Conservation (phyloP, 352 stramenopile species). For the Blastocystis sp. region DNA sequence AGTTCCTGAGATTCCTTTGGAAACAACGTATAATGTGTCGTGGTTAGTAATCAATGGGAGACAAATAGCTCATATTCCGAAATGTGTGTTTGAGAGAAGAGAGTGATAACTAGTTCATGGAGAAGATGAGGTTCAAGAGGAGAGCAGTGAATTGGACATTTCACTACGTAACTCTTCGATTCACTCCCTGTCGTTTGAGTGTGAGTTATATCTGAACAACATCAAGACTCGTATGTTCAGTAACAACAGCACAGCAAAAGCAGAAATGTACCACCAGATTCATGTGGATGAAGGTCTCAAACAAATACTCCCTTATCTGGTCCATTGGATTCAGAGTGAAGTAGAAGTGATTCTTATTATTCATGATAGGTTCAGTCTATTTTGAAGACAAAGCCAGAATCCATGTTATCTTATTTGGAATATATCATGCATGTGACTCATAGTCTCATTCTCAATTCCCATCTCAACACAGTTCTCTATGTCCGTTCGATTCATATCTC, state of each 20-base stretch:
- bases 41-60: slow-evolving; percentile 42
- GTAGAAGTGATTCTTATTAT: neutral
- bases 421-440: slow-evolving; percentile 51
- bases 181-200: slow-evolving; percentile 35
- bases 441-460: slow-evolving; percentile 22
- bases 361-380: neutral
- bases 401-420: slow-evolving; percentile 1
- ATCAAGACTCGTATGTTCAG: slow-evolving; percentile 47
- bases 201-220: slow-evolving; percentile 46
- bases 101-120: neutral
- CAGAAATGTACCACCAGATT: slow-evolving; percentile 44
- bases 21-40: neutral
- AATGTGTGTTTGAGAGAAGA: neutral
- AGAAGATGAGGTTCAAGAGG: neutral
- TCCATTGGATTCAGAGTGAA: slow-evolving; percentile 45
- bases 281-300: slow-evolving; percentile 46
- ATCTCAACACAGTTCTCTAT: slow-evolving; percentile 28
- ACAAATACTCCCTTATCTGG: slow-evolving; percentile 47
- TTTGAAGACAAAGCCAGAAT: neutral
- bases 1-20: slow-evolving; percentile 30
- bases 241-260: neutral
- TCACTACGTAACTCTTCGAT: neutral
- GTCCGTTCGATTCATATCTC: neutral
- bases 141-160: neutral
- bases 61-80: neutral